Conservation (phyloP, 768 basidiomycete species). For the Serpula lacrymans region DNA sequence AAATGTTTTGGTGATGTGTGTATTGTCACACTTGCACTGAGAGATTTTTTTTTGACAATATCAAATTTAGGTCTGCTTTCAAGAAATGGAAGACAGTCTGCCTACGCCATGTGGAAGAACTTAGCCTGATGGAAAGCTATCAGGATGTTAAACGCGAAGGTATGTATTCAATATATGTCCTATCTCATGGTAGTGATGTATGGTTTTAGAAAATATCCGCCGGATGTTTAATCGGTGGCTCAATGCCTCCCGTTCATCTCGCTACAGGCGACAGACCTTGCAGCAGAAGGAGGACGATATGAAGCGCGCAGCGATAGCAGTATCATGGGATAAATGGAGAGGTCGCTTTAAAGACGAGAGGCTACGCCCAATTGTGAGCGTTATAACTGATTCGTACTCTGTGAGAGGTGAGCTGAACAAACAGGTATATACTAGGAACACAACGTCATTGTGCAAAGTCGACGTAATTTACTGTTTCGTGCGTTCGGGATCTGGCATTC, state of each 20-base stretch:
- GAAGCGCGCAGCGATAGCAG: slow-evolving; percentile 44
- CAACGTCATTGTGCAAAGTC: slow-evolving; percentile 53
- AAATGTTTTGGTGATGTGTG: slow-evolving; percentile 35
- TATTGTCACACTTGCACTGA: neutral
- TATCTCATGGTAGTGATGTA: neutral
- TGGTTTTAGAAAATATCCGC: slow-evolving; percentile 55
- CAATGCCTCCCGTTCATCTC: slow-evolving; percentile 51
- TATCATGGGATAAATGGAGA: slow-evolving; percentile 78
- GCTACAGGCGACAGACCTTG: slow-evolving; percentile 58
- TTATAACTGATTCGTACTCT: neutral
- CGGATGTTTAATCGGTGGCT: slow-evolving; percentile 73
- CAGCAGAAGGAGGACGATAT: slow-evolving; percentile 63
- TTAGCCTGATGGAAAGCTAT: slow-evolving; percentile 82
- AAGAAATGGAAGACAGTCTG: slow-evolving; percentile 66
- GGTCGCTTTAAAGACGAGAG: slow-evolving; percentile 64
- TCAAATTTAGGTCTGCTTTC: slow-evolving; percentile 47
- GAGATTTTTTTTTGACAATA: slow-evolving; percentile 14
- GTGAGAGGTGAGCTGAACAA: slow-evolving; percentile 8
- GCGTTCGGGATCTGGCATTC: slow-evolving; percentile 74
- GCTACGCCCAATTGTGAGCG: slow-evolving; percentile 61
- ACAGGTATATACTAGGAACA: slow-evolving; percentile 45
- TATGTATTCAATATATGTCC: slow-evolving; percentile 27
- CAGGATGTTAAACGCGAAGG: slow-evolving; percentile 79
- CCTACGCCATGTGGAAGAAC: slow-evolving; percentile 63
- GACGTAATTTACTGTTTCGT: slow-evolving; percentile 59